Conservation (phyloP, 2,329 filamentous ascomycete genomes). For the Aspergillus sp. region DNA sequence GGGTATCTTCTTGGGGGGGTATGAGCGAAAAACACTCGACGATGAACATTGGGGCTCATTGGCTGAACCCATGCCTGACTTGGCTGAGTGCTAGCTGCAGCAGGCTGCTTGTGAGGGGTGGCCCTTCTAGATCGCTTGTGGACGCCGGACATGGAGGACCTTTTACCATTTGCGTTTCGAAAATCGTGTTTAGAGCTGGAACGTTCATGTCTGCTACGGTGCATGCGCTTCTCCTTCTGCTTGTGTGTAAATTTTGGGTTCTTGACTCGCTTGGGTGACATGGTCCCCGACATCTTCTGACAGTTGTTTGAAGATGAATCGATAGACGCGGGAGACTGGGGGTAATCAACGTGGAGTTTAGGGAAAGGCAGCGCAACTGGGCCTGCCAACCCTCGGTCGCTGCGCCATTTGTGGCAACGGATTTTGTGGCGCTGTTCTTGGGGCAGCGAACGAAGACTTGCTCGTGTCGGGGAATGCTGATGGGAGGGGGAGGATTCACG, state of each 20-base stretch:
- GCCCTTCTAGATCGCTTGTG: neutral
- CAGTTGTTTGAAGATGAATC: neutral
- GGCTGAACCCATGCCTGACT: neutral
- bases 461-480: constrained; percentile 12
- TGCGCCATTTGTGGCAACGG: constrained; percentile 13
- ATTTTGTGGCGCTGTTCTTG: constrained; percentile 16
- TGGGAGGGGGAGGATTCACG: neutral
- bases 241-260: neutral
- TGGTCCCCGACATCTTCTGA: neutral
- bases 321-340: neutral
- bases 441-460: constrained; percentile 14
- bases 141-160: neutral
- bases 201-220: neutral
- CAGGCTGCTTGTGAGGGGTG: neutral
- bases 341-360: neutral
- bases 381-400: constrained; percentile 11
- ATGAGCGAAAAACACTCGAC: constrained; percentile 1
- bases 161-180: neutral
- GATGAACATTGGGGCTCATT: constrained; percentile 8
- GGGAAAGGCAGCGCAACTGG: constrained; percentile 18
- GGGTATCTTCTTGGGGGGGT: neutral
- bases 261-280: neutral
- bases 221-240: neutral
- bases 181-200: neutral
- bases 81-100: neutral